Base-by-base conservation (phyloP, 139 green algal species). In the Microglena sp. region DNA sequence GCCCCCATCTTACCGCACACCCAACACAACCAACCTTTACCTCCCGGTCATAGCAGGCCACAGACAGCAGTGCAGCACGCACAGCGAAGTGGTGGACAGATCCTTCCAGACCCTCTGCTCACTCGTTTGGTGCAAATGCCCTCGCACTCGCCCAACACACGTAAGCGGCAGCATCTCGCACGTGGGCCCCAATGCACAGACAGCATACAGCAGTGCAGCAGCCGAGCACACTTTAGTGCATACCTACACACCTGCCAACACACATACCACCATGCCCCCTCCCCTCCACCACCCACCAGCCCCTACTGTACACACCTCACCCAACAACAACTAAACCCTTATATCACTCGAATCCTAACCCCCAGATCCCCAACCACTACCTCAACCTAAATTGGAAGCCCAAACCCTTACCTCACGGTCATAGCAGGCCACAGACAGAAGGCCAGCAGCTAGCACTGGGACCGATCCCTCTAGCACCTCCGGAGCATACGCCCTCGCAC, bases 321-420 rank as follows among this genome's bases (percentile, higher is more conserved):
- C 11, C 40, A 50, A 50, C 15, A 24, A 50, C 40, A 11, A 50
- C 18, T 11, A 11, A 50, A 18, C 40, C 11, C 40, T 24, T 18
- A 50, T 50, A 18, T 50, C 40, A 50, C 40, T 24, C 40, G 40
- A 24, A 50, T 18, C 40, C 15, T 18, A 50, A 18, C 40, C 40
- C 40, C 40, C 40, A 50, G 15, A 11, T 18, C 11, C 40, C 40
- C 11, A 50, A 11, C 40, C 40, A 50, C 40, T 18, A 11, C 18
- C 50, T n/a, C n/a, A n/a, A n/a, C n/a, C n/a, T n/a, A n/a, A n/a
- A n/a, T n/a, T n/a, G n/a, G n/a, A n/a, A n/a, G n/a, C n/a, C n/a
- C n/a, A n/a, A 74, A 97, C n/a, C n/a, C n/a, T 82, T 40, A 94
- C 86, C 71, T 97, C 90, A 0, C 93, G 68, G 70, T 99, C 94